These are phyloP conservation scores for Aspergillus puulaauensis DNA, from an alignment of 2,329 filamentous ascomycete species.

Conservation along the genomic window DNA sequence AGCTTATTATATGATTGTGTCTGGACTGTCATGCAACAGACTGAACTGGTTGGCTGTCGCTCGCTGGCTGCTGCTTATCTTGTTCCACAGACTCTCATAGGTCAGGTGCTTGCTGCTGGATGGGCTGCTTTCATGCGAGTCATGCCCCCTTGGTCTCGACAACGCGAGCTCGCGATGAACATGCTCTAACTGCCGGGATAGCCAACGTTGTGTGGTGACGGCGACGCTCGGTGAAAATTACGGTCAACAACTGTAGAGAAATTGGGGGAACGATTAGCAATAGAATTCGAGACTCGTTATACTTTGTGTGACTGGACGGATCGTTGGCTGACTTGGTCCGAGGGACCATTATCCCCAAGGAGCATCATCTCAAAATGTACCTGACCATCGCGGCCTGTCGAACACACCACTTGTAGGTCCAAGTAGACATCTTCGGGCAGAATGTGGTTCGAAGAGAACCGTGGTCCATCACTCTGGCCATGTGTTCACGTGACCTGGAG, in stretches of 20 bases:
- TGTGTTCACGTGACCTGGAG: constrained; percentile 21
- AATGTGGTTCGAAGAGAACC: not conserved
- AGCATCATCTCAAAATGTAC: not conserved
- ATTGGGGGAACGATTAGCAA: not conserved
- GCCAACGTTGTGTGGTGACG: not conserved
- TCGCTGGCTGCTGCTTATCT: constrained; percentile 7
- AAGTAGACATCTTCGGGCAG: not conserved
- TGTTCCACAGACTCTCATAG: constrained; percentile 5
- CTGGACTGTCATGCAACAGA: not conserved
- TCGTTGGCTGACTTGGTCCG: not conserved
- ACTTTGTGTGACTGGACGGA: not conserved
- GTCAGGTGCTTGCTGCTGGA: not conserved
- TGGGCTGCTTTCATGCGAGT: constrained; percentile 3
- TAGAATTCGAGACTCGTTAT: not conserved
- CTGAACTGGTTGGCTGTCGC: constrained; percentile 8
- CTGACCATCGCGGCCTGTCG: not conserved
- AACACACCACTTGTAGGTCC: not conserved
- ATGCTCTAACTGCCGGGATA: not conserved
- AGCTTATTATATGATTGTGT: constrained; percentile 8
- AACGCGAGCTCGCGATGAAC: not conserved
- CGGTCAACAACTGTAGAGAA: not conserved
- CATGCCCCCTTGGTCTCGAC: not conserved
- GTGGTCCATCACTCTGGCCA: not conserved
- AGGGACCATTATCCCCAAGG: not conserved
- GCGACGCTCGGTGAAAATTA: not conserved